Evolutionary conservation across 495 filamentous ascomycete genomes (phyloP).

Genomic region (Haplographium delicatum): DNA sequence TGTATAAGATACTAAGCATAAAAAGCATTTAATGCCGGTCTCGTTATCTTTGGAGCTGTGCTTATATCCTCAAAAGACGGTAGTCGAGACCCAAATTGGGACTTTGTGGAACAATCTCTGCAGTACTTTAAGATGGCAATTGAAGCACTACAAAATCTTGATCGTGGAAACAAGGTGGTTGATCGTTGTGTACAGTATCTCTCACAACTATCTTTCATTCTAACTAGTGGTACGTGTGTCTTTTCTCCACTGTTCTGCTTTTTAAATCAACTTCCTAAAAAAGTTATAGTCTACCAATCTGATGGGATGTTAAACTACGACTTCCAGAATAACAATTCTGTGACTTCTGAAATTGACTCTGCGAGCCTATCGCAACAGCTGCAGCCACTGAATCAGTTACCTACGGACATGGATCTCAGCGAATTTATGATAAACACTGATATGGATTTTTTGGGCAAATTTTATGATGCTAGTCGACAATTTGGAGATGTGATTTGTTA

Average conservation of each 20-base stretch:
- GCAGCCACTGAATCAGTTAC: slow-evolving; percentile 15
- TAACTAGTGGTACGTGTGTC: slow-evolving; percentile 24
- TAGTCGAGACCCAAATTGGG: no score
- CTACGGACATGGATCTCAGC: slow-evolving; percentile 33
- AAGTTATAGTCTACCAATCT: background rate
- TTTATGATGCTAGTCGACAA: no score
- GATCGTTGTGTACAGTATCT: slow-evolving; percentile 31
- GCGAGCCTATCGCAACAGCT: background rate
- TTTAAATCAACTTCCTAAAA: background rate
- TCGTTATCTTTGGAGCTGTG: background rate
- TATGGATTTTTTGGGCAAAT: slow-evolving; percentile 22
- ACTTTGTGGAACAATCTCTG: no score
- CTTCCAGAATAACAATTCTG: background rate
- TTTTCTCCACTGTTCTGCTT: background rate
- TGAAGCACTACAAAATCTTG: slow-evolving; percentile 27
- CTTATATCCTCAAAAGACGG: no score
- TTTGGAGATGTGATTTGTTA: no score
- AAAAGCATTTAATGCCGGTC: background rate
- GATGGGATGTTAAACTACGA: background rate
- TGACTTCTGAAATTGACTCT: background rate
- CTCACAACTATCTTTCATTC: slow-evolving; percentile 23
- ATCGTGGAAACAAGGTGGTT: slow-evolving; percentile 30
- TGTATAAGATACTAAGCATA: slow-evolving; percentile 9
- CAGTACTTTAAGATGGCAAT: no score
- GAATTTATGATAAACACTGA: slow-evolving; percentile 37